Evolutionary conservation across 345 rosid genomes (phyloP).

Genomic region (Arabidopsis suecica): DNA sequence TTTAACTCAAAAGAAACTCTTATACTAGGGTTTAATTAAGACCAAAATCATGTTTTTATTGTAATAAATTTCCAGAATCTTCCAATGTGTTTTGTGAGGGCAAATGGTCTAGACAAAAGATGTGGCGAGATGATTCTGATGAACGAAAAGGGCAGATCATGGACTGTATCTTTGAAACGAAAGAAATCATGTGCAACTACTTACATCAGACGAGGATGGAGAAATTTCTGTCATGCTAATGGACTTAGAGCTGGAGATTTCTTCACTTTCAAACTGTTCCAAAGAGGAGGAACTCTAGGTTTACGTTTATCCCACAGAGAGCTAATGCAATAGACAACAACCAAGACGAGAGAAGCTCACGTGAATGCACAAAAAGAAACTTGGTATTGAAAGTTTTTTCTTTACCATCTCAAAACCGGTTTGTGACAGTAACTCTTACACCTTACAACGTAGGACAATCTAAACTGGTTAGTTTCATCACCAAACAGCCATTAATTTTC

Average conservation of each 20-base stretch:
- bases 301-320: neutral
- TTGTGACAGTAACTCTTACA: constrained; percentile 4
- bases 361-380: neutral
- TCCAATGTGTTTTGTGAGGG: constrained; percentile 5
- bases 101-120: neutral
- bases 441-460: neutral
- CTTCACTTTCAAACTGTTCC: constrained; percentile 8
- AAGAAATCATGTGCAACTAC: no score
- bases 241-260: neutral
- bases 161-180: no score
- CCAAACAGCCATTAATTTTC: neutral
- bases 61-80: constrained; percentile 13
- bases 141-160: constrained; percentile 21
- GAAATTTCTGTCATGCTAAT: constrained; percentile 10
- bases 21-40: neutral
- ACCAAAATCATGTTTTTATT: constrained; percentile 8
- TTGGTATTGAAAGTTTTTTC: neutral
- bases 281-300: neutral
- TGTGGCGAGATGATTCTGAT: neutral
- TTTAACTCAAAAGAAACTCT: neutral
- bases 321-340: neutral
- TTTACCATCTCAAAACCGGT: neutral
- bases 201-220: no score
- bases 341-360: no score
- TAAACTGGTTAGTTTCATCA: neutral